Evolutionary conservation across 805 yeast species (phyloP).

Genomic region (Wickerhamiella australiensis): DNA sequence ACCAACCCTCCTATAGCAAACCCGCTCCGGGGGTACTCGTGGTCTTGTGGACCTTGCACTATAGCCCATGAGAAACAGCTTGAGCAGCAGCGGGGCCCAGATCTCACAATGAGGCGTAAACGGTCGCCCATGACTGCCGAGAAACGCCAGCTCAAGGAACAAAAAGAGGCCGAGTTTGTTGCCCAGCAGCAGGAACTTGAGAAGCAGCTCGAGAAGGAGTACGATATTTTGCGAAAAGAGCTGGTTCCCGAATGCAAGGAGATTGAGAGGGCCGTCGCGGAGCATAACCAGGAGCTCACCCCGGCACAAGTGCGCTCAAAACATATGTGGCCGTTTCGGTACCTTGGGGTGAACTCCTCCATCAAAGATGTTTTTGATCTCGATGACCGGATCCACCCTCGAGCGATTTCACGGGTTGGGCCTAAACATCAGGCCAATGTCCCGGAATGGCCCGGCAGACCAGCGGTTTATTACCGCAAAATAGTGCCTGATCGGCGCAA

Average conservation of each 20-base stretch:
- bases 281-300: conserved; percentile 14
- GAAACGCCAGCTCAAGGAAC: conserved; percentile 1
- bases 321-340: conserved; percentile 57
- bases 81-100: conserved; percentile 1
- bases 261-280: conserved; percentile 16
- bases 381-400: conserved; percentile 67
- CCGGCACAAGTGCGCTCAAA: conserved; percentile 16
- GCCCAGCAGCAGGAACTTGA: not conserved
- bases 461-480: conserved; percentile 49
- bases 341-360: conserved; percentile 61
- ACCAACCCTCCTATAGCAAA: conserved; percentile 77
- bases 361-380: conserved; percentile 66
- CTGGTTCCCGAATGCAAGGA: conserved; percentile 17
- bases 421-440: conserved; percentile 51
- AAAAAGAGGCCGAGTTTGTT: conserved; percentile 3
- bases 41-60: conserved; percentile 7
- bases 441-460: conserved; percentile 53
- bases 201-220: not conserved
- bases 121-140: conserved; percentile 5
- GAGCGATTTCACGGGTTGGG: conserved; percentile 69
- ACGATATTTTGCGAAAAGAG: not conserved
- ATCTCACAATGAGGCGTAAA: conserved; percentile 4
- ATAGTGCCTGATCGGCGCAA: conserved; percentile 18
- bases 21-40: conserved; percentile 44
- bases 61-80: conserved; percentile 3